Evolutionary conservation across 2,329 filamentous ascomycete species (phyloP), one percentile per base, ranked within the genome.

Genomic region (Fusarium goolgardi): DNA sequence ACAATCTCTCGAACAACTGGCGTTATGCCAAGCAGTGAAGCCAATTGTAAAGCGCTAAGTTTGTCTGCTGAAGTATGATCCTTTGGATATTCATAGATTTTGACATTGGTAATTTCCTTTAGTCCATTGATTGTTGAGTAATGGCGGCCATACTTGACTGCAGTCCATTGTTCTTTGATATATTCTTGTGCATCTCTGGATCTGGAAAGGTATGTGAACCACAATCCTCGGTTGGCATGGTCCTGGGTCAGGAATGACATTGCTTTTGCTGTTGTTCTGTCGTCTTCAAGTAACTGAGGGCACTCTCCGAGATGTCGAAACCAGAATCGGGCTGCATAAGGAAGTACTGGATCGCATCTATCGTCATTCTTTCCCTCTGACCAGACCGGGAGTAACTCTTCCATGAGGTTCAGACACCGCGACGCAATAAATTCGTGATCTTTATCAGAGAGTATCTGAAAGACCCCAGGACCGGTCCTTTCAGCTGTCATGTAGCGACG

Each of bases 261-360:
- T 0, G 61, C 59, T 6, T 11, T 52, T 11, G 35, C 20, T 18
- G n/a, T 23, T 21, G 47, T 6, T 3, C 10, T 16, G 6, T 39
- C 21, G 2, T 41, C 11, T 5, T 18, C 10, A 13, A 59, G 45
- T 8, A 41, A 13, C 13, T 41, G 34, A 13, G 61, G 41, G 5
- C 59, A 64, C 20, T 52, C 12, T 9, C 25, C 15, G 11, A 64
- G 45, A 20, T 64, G 59, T 20, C 11, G 25, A 25, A 59, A 59
- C 61, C 61, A 64, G 18, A 34, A 59, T 13, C 25, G 15, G 11
- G 59, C 27, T 2, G 34, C 18, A 39, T 64, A 64, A 1, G 20
- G 39, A 13, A 64, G 11, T 15, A 39, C 10, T 18, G 37, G 15
- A 29, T 16, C 9, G 16, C 10, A 29, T 1, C 37, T n/a, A 0